These are phyloP conservation scores for Floccularia luteovirens DNA, from an alignment of 768 basidiomycete species.

Conservation along the genomic window DNA sequence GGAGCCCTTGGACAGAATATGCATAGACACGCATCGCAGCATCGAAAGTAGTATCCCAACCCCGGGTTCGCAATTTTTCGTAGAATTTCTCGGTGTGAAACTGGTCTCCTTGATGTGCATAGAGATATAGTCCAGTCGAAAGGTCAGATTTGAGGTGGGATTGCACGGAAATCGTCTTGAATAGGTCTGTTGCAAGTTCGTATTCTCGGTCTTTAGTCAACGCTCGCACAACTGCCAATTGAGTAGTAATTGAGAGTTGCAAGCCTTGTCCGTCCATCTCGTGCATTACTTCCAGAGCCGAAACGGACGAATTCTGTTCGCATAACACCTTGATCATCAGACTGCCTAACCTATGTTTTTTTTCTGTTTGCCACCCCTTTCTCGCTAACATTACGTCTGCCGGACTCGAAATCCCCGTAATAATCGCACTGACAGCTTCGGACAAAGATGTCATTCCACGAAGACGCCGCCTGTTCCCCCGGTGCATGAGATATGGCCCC, in stretches of 20 bases:
- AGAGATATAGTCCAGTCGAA: slow-evolving; percentile 43
- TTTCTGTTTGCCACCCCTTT: no score
- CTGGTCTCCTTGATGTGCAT: slow-evolving; percentile 44
- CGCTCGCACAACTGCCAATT: background rate
- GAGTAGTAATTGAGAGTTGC: background rate
- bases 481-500: no score
- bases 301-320: no score
- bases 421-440: no score
- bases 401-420: no score
- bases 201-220: background rate
- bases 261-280: no score
- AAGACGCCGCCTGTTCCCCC: no score
- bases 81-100: slow-evolving; percentile 36
- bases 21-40: slow-evolving; percentile 46
- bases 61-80: slow-evolving; percentile 5
- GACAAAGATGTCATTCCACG: no score
- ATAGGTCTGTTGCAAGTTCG: background rate
- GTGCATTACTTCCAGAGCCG: no score
- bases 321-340: no score
- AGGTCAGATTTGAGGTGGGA: slow-evolving; percentile 13
- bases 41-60: slow-evolving; percentile 18
- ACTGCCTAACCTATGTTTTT: no score
- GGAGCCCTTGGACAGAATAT: slow-evolving; percentile 38
- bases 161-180: background rate
- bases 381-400: no score